Base-by-base conservation (phyloP, 2,329 filamentous ascomycete species). In the Clathrospora elynae region DNA sequence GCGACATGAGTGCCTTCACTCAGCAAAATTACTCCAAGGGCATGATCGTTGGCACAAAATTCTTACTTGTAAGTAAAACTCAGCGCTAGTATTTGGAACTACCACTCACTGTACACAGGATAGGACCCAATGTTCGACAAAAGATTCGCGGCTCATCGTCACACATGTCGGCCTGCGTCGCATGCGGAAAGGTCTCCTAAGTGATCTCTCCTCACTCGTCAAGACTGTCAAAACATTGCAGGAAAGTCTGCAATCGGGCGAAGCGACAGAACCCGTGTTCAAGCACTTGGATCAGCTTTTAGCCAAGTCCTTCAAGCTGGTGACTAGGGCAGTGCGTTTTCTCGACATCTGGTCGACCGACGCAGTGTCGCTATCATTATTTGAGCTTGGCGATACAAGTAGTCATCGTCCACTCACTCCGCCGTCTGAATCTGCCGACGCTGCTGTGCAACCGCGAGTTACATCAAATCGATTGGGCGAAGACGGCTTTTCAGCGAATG, bases 1-100 rank as follows among this genome's bases (percentile, higher is more conserved):
- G 85, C 38, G 88, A 90, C 60, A 78, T 84, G 39, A 81, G 87
- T 56, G 85, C 91, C 34, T 95, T 96, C 66, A 83, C 86, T 32
- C 91, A 91, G 68, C 90, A 96, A 67, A 91, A 96, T 65, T 93
- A 95, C 66, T 92, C 96, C 78, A 86, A 90, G 71, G 90, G 89
- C 16, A 86, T 96, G 64, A 95, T 97, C 61, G 91, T 90, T 6
- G 93, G 93, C 20, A 92, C 97, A 42, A 84, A 93, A 33, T 91
- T 87, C 72, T 80, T 99, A 28, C 71, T 99, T 70, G 90, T 95
- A 80, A 73, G 88, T 43, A 6, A 6, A 29, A 25, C 33, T 35
- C 36, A n/a, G 34, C 26, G 31, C 32, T 20, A 6, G 10, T 24
- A 18, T 30, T 9, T 35, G 28, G 13, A 8, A 38, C 12, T 9